A percentile compares a stretch with the other conserved stretches of the same genome.
Evolutionary conservation across 768 basidiomycete species (phyloP).

Genomic region (Pisolithus microcarpus): DNA sequence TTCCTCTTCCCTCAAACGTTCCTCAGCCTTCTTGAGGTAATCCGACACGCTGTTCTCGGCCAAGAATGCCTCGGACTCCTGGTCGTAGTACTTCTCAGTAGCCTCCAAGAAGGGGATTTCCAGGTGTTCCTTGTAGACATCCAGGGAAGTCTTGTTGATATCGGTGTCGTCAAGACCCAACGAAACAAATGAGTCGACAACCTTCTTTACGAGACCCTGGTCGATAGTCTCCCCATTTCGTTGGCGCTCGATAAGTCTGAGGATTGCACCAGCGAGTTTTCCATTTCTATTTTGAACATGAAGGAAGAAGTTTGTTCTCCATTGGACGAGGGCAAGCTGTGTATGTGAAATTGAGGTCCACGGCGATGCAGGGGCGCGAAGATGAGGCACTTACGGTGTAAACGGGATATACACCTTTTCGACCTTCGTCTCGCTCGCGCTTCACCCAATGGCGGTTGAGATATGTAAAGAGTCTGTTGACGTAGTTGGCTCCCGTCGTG

Average conservation of each 20-base stretch:
- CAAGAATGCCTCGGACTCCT: slow-evolving; percentile 87
- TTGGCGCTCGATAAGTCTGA: slow-evolving; percentile 87
- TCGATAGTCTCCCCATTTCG: slow-evolving; percentile 93
- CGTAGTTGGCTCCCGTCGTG: slow-evolving; percentile 94
- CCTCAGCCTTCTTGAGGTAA: slow-evolving; percentile 92
- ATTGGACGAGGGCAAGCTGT: slow-evolving; percentile 90
- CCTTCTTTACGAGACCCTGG: slow-evolving; percentile 86
- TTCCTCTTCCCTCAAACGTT: slow-evolving; percentile 88
- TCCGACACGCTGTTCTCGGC: slow-evolving; percentile 86
- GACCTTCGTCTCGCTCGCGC: slow-evolving; percentile 93
- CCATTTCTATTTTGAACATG: slow-evolving; percentile 76
- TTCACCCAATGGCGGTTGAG: slow-evolving; percentile 99
- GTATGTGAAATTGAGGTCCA: neutral
- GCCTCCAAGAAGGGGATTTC: slow-evolving; percentile 83
- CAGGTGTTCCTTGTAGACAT: slow-evolving; percentile 89
- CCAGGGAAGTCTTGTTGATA: slow-evolving; percentile 86
- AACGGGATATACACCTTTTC: slow-evolving; percentile 90
- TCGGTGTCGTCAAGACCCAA: slow-evolving; percentile 91
- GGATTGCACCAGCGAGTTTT: slow-evolving; percentile 81
- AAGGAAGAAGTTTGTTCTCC: slow-evolving; percentile 87
- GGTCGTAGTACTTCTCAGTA: slow-evolving; percentile 86
- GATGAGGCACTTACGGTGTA: slow-evolving; percentile 61
- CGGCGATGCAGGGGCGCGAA: neutral
- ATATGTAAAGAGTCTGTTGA: slow-evolving; percentile 96
- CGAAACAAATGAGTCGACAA: slow-evolving; percentile 91